Conservation (phyloP, 805 yeast genomes). For the Yarrowia hollandica region DNA sequence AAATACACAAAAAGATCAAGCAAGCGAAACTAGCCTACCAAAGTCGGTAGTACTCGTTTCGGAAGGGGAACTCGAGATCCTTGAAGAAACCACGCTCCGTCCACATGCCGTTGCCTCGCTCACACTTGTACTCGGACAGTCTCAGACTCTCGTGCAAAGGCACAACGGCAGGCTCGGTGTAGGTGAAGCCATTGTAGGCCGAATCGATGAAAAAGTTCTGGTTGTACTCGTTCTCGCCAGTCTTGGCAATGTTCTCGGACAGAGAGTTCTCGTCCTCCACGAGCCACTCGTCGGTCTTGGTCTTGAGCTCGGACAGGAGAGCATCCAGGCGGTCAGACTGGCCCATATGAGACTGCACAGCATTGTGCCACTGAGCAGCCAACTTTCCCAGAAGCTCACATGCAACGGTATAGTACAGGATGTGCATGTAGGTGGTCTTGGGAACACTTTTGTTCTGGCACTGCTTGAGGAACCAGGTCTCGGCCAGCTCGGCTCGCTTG, state of each 20-base stretch:
- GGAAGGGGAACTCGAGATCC: conserved; percentile 14
- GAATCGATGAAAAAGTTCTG: conserved; percentile 15
- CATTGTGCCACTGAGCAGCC: conserved; percentile 7
- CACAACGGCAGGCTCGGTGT: neutral
- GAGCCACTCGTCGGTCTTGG: conserved; percentile 4
- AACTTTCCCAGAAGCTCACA: conserved; percentile 10
- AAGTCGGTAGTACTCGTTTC: conserved; percentile 12
- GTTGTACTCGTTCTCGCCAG: conserved; percentile 23
- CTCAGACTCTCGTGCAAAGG: neutral
- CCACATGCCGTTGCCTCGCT: conserved; percentile 20
- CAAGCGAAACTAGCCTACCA: neutral
- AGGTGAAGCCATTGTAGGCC: conserved; percentile 13
- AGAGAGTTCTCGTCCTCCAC: neutral
- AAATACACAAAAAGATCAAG: neutral
- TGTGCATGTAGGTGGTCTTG: conserved; percentile 10
- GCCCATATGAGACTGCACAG: neutral
- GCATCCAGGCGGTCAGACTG: neutral
- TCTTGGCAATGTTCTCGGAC: conserved; percentile 15
- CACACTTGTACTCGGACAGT: conserved; percentile 8
- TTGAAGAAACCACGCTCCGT: conserved; percentile 5
- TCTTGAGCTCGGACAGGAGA: neutral
- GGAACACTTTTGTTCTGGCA: conserved; percentile 1
- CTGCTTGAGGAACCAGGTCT: conserved; percentile 7
- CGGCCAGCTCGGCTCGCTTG: conserved; percentile 19
- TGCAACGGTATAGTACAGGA: neutral